Base-by-base conservation (phyloP, 2,329 filamentous ascomycete genomes). In the Camillea tinctor region DNA sequence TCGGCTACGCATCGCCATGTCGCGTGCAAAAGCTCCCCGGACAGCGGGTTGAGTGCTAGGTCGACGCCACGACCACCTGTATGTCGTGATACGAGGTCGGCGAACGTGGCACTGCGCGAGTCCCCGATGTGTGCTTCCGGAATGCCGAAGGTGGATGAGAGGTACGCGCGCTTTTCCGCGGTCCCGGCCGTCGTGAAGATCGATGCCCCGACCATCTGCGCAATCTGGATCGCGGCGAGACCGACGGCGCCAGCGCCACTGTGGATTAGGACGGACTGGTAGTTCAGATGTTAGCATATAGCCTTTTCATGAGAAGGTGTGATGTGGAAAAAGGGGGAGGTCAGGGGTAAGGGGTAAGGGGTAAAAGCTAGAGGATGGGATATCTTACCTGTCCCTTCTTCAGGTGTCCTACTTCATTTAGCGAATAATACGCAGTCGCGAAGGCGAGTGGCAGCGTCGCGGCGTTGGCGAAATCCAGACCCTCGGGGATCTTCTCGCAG, bases 1-100 rank as follows among this genome's bases (percentile, higher is more conserved):
- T 72, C 66, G 1, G 80, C 78, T 2, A 84, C 69, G 52, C 78
- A 81, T 0, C 73, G 61, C 78, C 77, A 83, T 0, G 76, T 74
- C 2, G 75, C 73, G 19, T 76, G 76, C 0, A 82, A 67, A 0
- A 76, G 61, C 15, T 80, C 76, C 0, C 77, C 77, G 0, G 77
- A 72, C 0, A 79, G 66, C 1, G 75, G 75, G 64, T 79, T 80
- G 4, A 81, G 68, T 0, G 78, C 76, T 0, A 69, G 4, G 8
- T 69, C 68, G 9, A 66, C 65, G 4, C 68, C 68, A 2, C 60
- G 58, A 1, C 59, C 61, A 0, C 13, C 48, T 8, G 68, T 69
- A 19, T 64, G 60, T 2, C 60, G 63, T 64, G 21, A 68, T 17
- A 2, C 58, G 63, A 6, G 52, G 52, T 1, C 58, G 54, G 26